Evolutionary conservation across 1,139 yeast genomes (phyloP), one percentile per base, ranked within the genome.

Genomic region (Debaryomyces nepalensis): DNA sequence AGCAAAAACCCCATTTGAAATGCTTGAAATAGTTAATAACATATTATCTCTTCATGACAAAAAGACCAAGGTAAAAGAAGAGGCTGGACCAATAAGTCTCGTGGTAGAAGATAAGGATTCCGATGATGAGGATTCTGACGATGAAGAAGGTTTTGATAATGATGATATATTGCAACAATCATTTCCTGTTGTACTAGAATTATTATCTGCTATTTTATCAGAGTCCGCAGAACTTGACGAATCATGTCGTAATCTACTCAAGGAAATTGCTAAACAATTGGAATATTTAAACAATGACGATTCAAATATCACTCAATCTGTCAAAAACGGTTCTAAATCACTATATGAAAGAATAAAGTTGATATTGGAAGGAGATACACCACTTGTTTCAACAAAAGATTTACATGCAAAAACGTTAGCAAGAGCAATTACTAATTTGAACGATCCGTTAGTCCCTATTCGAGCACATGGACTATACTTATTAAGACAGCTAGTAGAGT

Each of bases 391-490:
- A 3, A 30, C 45, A 0, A 46, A 49, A 18, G 50, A 49, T 7
- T 32, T 45, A 16, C 63, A 61, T 8, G 36, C 54, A 8, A 58
- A 61, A 37, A 55, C 55, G 1, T 57, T 73, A 3, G 72, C 75
- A 12, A 67, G 79, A 30, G 96, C 96, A 0, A 66, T 88, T 30
- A 70, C 77, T 0, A 78, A 83, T 44, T 64, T 93, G 39, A 82
- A 81, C 45, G 97, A 91, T 59, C 87, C 93, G 0, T 65, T 85
- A 43, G 84, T 87, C 1, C 97, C 98, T 0, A 79, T 90, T 2
- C 71, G 91, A 43, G 98, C 96, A 0, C 93, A 87, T 60, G 99
- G 97, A 0, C 66, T 93, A 14, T 80, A 79, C 50, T 63, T 85
- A 20, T 62, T 91, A 12, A 70, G 90, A 29, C 74, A 77, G 40